Conservation (phyloP, 148 eudicot species). For the Mesembryanthemum crystallinum region DNA sequence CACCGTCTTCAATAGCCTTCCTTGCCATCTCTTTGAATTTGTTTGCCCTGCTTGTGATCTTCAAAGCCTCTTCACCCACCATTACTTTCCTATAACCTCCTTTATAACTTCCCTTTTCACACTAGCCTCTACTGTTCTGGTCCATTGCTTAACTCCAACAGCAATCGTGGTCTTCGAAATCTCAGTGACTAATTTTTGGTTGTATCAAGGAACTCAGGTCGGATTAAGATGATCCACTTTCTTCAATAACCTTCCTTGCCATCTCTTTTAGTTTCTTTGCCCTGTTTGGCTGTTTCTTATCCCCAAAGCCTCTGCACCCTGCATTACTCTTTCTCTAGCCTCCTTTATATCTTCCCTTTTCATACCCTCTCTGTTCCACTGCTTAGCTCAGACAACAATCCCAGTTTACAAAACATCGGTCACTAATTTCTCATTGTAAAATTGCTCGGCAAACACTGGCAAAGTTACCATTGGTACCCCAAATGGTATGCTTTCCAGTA, state of each 20-base stretch:
- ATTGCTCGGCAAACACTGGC: constrained; percentile 26
- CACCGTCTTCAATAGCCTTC: constrained; percentile 31
- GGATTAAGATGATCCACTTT: constrained; percentile 30
- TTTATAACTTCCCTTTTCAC: constrained; percentile 30
- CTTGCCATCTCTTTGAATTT: constrained; percentile 31
- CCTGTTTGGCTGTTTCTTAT: too few relatives aligned
- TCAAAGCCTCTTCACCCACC: constrained; percentile 31
- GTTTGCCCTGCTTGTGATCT: constrained; percentile 24
- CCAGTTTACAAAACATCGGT: constrained; percentile 26
- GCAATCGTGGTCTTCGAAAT: too few relatives aligned
- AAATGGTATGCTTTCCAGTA: constrained; percentile 24
- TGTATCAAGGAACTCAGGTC: constrained; percentile 13
- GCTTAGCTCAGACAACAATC: constrained; percentile 22
- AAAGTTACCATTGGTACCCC: too few relatives aligned
- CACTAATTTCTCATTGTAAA: constrained; percentile 31
- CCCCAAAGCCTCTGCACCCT: too few relatives aligned
- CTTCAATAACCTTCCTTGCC: too few relatives aligned
- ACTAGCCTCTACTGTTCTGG: too few relatives aligned
- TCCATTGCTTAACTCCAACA: too few relatives aligned
- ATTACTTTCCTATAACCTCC: constrained; percentile 25
- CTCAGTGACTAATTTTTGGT: too few relatives aligned
- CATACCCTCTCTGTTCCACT: too few relatives aligned
- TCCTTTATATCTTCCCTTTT: too few relatives aligned
- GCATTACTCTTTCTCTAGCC: too few relatives aligned
- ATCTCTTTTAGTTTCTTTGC: too few relatives aligned